Evolutionary conservation across 2,329 filamentous ascomycete species (phyloP).

Genomic region (Talaromyces sp.): DNA sequence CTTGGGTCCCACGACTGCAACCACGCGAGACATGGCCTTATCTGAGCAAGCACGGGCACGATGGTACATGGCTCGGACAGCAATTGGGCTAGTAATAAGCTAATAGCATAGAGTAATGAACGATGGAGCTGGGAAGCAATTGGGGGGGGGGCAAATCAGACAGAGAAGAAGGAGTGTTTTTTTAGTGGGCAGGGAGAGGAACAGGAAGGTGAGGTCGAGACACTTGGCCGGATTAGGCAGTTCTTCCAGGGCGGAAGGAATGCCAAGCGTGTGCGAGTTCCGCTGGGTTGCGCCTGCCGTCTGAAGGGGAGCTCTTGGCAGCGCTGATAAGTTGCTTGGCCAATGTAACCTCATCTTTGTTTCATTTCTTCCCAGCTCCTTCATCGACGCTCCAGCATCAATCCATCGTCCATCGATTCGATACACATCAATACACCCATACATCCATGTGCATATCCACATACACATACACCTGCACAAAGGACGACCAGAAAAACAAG

Average conservation of each 20-base stretch:
- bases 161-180: no score
- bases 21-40: not conserved
- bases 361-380: no score
- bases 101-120: not conserved
- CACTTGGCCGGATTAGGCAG: slow-evolving; percentile 2
- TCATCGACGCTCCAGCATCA: no score
- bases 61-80: not conserved
- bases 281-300: not conserved
- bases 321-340: not conserved
- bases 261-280: not conserved
- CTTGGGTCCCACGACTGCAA: not conserved
- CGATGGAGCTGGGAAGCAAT: not conserved
- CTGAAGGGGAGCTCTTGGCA: not conserved
- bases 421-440: no score
- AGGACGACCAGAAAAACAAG: no score
- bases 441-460: no score
- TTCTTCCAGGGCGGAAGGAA: not conserved
- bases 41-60: not conserved
- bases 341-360: not conserved
- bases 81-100: not conserved
- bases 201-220: not conserved
- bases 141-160: not conserved
- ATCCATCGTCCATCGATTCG: no score
- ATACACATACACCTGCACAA: no score
- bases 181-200: not conserved